Evolutionary conservation across 345 rosid genomes (phyloP), one percentile per base, ranked within the genome.

Genomic region (Theobroma cacao): DNA sequence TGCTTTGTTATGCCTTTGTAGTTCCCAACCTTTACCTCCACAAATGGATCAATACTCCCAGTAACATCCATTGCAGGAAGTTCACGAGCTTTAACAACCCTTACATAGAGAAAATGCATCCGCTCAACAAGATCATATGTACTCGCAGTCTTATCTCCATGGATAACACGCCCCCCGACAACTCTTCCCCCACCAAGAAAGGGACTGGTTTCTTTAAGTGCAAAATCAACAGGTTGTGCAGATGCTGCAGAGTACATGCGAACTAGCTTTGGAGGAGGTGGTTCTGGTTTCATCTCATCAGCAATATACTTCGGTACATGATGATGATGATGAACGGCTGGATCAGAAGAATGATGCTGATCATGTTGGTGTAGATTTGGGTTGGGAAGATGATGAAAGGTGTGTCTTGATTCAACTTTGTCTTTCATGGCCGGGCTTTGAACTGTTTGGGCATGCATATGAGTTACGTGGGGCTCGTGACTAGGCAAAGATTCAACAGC

Each of bases 91-190:
- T 91, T 96, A n/a, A 96, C 98, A 17, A 96, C 98, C 56, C 95
- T 86, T 50, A 94, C 98, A 65, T 92, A 96, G 22, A 96, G 95
- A 79, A 94, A 96, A 58, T 92, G 88, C 99, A 96, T 96, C 76
- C 93, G 89, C 78, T 94, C 98, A 22, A 96, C 98, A n/a, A 96
- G 98, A 82, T 96, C 98, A 84, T 96, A 96, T 47, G 99, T 96
- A 83, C 92, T 90, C 0, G 92, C 89, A 56, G 90, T 91, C 86
- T 92, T 96, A 80, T 96, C 97, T 48, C 84, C 91, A 61, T 75
- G 93, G 26, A 95, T 83, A 40, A 95, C 97, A 17, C 97, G 95
- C 9, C 99, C 98, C 15, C 94, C 98, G 14, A 94, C 89, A 45
- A 93, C 88, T 87, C 90, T 86, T 63, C 97, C 97, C 47, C 99